Base-by-base conservation (phyloP, 768 basidiomycete genomes). In the Lactarius hengduanensis region DNA sequence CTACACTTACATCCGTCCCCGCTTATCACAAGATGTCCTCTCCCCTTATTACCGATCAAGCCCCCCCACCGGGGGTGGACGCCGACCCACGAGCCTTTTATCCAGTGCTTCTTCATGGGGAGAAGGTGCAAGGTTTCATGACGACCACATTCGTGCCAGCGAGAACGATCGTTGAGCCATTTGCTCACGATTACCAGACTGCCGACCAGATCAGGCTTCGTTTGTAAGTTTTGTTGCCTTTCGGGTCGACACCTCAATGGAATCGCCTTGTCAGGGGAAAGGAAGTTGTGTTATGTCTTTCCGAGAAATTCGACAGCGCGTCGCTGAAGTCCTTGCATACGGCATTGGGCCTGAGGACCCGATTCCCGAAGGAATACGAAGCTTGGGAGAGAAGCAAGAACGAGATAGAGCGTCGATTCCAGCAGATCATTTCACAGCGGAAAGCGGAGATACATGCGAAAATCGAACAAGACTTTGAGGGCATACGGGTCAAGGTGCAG, bases 91-190 rank as follows among this genome's bases (percentile, higher is more conserved):
- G 43, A 1, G 6, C 11, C 43, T 30, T 67, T 5, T n/a, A 30
- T 22, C 66, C 66, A 26, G 54, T 18, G 32, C 26, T 67, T 13
- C 58, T 71, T 22, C 20, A 36, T 8, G 73, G 73, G 6, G 73
- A 73, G 32, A 63, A 64, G 2, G 16, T 28, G n/a, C 73, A 73
- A 55, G 73, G 64, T 5, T 40, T 73, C 13, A 57, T 72, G 43
- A 68, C 68, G 0, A 47, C 56, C 7, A 26, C 41, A n/a, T 69
- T 63, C 41, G 34, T 28, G 20, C 40, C 38, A 10, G 62, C 50
- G 26, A 36, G 57, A 41, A 47, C 9, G 1, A 13, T 38, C 20
- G 32, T 45, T 15, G 57, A 63, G 5, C 40, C 11, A 0, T 55
- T 63, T 38, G 0, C 10, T 10, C 7, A n/a, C 40, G 18, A 6